These are phyloP conservation scores for Lentinula edodes DNA, from an alignment of 768 basidiomycete genomes.

Conservation along the genomic window DNA sequence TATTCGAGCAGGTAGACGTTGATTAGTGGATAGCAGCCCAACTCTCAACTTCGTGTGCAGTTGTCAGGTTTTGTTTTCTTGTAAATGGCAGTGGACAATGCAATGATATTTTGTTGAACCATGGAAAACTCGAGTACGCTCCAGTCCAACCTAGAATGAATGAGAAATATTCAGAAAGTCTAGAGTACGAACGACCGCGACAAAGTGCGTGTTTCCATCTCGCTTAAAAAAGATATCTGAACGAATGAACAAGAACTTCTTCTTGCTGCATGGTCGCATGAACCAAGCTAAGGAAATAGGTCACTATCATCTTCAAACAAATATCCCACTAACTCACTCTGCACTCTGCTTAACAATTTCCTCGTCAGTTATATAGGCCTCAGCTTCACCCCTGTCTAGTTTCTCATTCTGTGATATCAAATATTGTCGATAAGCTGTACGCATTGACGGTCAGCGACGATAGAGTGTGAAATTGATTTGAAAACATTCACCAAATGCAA, in stretches of 20 bases:
- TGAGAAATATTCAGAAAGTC: background rate
- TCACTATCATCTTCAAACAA: background rate
- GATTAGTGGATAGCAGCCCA: no score
- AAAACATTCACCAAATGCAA: constrained; percentile 12
- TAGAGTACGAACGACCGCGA: background rate
- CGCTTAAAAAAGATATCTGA: background rate
- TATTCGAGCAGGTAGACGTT: no score
- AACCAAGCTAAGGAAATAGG: constrained; percentile 3
- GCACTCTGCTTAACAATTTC: constrained; percentile 9
- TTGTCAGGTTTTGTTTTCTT: no score
- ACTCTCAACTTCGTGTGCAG: no score
- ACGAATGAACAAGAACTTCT: constrained; percentile 6
- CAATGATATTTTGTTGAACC: background rate
- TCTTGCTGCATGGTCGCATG: constrained; percentile 6
- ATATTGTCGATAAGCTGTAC: constrained; percentile 10
- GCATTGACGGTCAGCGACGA: background rate
- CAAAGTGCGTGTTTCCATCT: background rate
- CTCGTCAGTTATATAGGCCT: constrained; percentile 9
- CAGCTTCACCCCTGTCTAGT: constrained; percentile 9
- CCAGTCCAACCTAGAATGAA: background rate
- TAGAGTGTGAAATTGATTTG: background rate
- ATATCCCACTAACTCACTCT: constrained; percentile 3
- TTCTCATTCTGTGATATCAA: constrained; percentile 11
- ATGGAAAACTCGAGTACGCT: background rate
- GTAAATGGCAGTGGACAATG: background rate